Base-by-base conservation (phyloP, 139 green algal species). In the Picochlorum sp. region DNA sequence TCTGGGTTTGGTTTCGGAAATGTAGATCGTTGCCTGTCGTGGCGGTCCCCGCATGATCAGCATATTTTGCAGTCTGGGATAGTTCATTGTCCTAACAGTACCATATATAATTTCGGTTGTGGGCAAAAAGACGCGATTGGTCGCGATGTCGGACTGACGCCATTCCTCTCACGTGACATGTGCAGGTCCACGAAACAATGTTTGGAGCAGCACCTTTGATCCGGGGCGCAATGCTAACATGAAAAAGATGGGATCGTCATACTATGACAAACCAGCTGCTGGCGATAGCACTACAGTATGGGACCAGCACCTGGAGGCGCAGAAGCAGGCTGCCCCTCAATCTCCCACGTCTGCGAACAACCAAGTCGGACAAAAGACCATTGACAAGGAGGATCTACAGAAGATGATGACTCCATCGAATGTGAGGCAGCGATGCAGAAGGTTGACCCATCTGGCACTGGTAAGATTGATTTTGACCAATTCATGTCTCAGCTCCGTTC, bases 171-270 rank as follows among this genome's bases (percentile, higher is more conserved):
- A 54, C 47, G 23, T 54, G 47, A 54, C n/a, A 21, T 54, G 34
- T 54, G 56, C 56, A 62, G 56, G 56, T 15, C 56, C 56, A 13
- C 2, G 56, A 38, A 47, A 57, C 60, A 66, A 57, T 14, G 37
- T 55, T 14, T 66, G 60, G 60, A 44, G 24, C 23, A 24, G n/a
- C n/a, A 66, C 60, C 13, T 66, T 66, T 23, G 37, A 66, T 31
- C 60, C 60, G 4, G 60, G 60, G 13, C 21, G 60, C 8, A 66
- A 66, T 55, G 16, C 14, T 4, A 66, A 55, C 13, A 55, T 56
- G 60, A 52, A 54, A 24, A 38, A 59, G 15, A 20, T 56, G 37
- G 60, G 60, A 10, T 23, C 37, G 24, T 38, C 18, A 28, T 66
- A 59, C 57, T 66, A 56, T 45, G 60, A 66, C n/a, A 21, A 56